Percentiles rank a stretch among this genome's conserved stretches.
phyloP scores from a whole-genome alignment of 495 filamentous ascomycete species.

The Alectoria sarmentosa region DNA sequence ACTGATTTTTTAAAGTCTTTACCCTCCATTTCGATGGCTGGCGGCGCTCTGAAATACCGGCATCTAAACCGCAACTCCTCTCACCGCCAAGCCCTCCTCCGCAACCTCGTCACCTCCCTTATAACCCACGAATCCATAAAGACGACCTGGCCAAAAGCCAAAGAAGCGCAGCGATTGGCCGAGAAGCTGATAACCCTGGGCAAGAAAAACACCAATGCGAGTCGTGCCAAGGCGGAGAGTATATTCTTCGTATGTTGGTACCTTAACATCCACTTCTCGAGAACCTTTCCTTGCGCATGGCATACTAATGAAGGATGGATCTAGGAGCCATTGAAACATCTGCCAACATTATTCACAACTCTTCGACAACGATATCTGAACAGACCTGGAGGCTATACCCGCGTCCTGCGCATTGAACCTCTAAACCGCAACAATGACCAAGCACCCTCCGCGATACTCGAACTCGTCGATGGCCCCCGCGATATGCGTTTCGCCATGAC shows the following conservation, averaged over 20 bases:
- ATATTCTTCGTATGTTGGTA: constrained; percentile 71
- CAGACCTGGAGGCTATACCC: constrained; percentile 90
- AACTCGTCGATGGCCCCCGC: constrained; percentile 89
- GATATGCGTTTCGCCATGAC: constrained; percentile 95
- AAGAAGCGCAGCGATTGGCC: constrained; percentile 87
- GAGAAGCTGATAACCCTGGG: constrained; percentile 90
- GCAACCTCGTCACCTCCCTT: constrained; percentile 94
- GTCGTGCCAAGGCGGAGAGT: constrained; percentile 54
- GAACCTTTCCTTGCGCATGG: not conserved
- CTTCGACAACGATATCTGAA: constrained; percentile 70
- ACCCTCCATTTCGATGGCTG: constrained; percentile 56
- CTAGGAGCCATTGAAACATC: constrained; percentile 55
- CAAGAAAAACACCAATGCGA: constrained; percentile 81
- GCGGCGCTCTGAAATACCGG: constrained; percentile 76
- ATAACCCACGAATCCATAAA: constrained; percentile 86
- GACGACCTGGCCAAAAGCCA: constrained; percentile 94
- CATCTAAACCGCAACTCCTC: constrained; percentile 75
- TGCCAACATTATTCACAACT: constrained; percentile 84
- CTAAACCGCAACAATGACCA: constrained; percentile 60
- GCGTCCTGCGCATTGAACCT: constrained; percentile 80
- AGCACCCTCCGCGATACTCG: constrained; percentile 83
- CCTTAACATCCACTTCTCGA: not conserved
- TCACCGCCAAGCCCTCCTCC: constrained; percentile 86
- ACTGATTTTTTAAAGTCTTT: not conserved
- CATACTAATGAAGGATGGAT: not conserved